Evolutionary conservation across 2,329 filamentous ascomycete species (phyloP).

Genomic region (Talaromyces sp.): DNA sequence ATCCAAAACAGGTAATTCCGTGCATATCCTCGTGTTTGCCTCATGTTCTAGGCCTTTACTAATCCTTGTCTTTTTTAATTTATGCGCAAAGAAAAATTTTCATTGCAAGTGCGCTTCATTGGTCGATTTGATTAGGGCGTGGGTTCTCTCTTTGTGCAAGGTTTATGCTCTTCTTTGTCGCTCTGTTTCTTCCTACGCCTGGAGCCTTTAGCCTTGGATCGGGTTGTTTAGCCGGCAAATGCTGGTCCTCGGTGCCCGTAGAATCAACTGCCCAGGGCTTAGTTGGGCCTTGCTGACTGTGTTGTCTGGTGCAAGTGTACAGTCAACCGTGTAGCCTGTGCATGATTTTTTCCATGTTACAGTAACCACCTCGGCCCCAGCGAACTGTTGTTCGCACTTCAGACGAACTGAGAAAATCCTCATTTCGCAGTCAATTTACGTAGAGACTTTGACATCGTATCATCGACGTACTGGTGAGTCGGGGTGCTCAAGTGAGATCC

Average conservation of each 20-base stretch:
- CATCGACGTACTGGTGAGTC: neutral
- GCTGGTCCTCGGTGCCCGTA: neutral
- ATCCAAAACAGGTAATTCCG: constrained; percentile 1
- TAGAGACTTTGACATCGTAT: neutral
- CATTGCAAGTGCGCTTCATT: neutral
- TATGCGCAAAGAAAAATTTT: neutral
- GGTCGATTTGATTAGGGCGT: neutral
- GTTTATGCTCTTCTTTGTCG: neutral
- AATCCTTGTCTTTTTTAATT: neutral
- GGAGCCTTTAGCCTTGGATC: neutral
- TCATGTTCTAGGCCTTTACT: constrained; percentile 2
- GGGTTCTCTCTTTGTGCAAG: neutral
- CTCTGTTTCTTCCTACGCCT: neutral
- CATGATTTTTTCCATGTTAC: neutral
- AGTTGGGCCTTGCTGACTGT: neutral
- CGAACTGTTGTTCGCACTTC: neutral
- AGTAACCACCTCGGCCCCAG: neutral
- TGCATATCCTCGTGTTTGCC: neutral
- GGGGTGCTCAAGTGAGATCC: neutral
- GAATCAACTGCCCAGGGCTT: neutral
- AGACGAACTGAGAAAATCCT: neutral
- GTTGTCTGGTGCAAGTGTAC: neutral
- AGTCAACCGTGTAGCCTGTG: neutral
- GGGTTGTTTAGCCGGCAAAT: neutral
- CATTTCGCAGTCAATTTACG: neutral